phyloP scores from a whole-genome alignment of 1,139 yeast species.

The Scheffersomyces insectosa region DNA sequence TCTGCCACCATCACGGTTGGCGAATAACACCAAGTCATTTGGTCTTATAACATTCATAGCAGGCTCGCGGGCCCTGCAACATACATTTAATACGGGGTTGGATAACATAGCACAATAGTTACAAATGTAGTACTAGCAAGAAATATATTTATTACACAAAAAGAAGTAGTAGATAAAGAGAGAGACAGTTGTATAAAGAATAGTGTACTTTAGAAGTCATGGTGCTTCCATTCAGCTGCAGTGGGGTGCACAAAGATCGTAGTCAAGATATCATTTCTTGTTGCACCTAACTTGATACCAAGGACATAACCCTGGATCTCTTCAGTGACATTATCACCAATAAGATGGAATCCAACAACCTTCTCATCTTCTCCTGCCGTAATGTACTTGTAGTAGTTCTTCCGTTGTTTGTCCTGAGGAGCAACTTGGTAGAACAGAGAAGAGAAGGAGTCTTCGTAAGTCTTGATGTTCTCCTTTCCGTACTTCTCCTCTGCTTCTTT shows the following conservation, averaged over 20 bases:
- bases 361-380: not conserved
- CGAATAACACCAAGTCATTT: too few relatives aligned
- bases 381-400: conserved; percentile 1
- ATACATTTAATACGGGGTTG: too few relatives aligned
- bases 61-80: too few relatives aligned
- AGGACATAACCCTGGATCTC: conserved; percentile 1
- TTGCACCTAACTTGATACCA: not conserved
- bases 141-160: too few relatives aligned
- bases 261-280: conserved; percentile 55
- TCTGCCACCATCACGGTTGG: too few relatives aligned
- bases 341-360: not conserved
- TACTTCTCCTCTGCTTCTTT: not conserved
- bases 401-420: not conserved
- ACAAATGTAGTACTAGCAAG: too few relatives aligned
- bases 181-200: too few relatives aligned
- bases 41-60: too few relatives aligned
- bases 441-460: not conserved
- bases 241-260: conserved; percentile 47
- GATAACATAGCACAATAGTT: too few relatives aligned
- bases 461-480: not conserved
- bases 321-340: conserved; percentile 1
- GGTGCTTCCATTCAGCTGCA: not conserved
- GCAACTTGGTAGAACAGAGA: conserved; percentile 1
- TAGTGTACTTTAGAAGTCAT: not conserved
- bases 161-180: too few relatives aligned